Conservation (phyloP, 331 rosid genomes). For the Pyrus hybrid region DNA sequence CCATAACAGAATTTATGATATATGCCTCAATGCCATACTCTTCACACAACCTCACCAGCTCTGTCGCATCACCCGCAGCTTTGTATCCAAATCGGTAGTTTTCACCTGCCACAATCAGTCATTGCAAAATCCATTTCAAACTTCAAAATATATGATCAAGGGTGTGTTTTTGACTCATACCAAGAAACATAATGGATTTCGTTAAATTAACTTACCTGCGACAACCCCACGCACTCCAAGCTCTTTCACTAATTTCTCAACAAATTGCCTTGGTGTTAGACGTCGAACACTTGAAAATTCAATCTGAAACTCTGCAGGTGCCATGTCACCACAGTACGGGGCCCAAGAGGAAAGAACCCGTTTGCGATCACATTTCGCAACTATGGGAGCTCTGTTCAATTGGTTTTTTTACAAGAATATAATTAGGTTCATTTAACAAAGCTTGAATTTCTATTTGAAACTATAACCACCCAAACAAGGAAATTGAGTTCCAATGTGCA, state of each 20-base stretch:
- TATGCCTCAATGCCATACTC: slow-evolving; percentile 67
- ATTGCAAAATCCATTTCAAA: slow-evolving; percentile 13
- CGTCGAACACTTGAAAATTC: slow-evolving; percentile 76
- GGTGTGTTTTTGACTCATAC: no score
- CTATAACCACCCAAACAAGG: not conserved
- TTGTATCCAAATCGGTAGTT: slow-evolving; percentile 93
- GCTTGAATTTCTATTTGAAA: no score
- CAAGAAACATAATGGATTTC: not conserved
- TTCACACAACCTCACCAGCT: slow-evolving; percentile 67
- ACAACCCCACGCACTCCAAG: slow-evolving; percentile 82
- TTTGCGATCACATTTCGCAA: slow-evolving; percentile 75
- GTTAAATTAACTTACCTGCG: slow-evolving; percentile 44
- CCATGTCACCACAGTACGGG: slow-evolving; percentile 51
- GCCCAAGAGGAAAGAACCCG: slow-evolving; percentile 84
- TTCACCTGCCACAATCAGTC: slow-evolving; percentile 59
- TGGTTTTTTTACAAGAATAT: not conserved
- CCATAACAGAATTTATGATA: slow-evolving; percentile 90
- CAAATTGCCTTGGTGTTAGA: slow-evolving; percentile 75
- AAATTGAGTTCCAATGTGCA: not conserved
- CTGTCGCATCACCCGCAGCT: slow-evolving; percentile 85
- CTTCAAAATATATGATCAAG: slow-evolving; percentile 7
- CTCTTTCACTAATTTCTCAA: slow-evolving; percentile 67
- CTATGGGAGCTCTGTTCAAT: slow-evolving; percentile 73
- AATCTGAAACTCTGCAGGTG: slow-evolving; percentile 64
- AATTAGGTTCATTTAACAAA: not conserved